Evolutionary conservation across 805 yeast genomes (phyloP), one percentile per base, ranked within the genome.

Genomic region (Scheffersomyces coipomensis): DNA sequence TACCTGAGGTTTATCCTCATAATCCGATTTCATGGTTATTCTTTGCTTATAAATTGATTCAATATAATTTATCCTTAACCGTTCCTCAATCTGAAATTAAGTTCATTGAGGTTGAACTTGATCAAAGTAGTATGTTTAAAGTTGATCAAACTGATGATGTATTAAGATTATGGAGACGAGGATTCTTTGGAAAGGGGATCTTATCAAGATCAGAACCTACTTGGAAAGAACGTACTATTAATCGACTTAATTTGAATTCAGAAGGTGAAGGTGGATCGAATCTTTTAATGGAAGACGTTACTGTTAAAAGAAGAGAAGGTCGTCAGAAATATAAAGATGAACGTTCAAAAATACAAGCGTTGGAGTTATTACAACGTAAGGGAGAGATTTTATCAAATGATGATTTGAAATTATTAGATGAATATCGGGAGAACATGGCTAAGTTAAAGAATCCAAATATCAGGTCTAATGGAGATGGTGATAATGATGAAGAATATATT

Each of bases 171-270:
- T 93, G 98, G 98, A 62, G 70, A 13, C 75, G 75, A 49, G 99
- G 99, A 1, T 93, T 89, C 55, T 93, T 88, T 56, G 99, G 99
- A 5, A 93, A 91, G 54, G 99, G 98, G 2, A 76, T 78, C 2
- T 65, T 89, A 33, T 86, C 96, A 25, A 71, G 99, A 46, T 85
- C 95, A 41, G 97, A 93, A 55, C 96, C 99, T 0, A 79, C 96
- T 0, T 93, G 98, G 97, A 61, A 56, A 33, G 69, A 67, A n/a
- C 71, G 97, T 38, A 79, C 88, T 1, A 61, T 40, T 26, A 68
- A 81, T 34, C 60, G 88, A 30, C 62, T 85, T 19, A 73, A 75
- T 11, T 53, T 77, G 27, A 73, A 59, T 19, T 72, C 35, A 54
- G 42, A 38, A 25, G 19, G 12, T 4, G 23, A 24, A 29, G 33